Base-by-base conservation (phyloP, 495 filamentous ascomycete genomes). In the Neurospora tetrasperma region DNA sequence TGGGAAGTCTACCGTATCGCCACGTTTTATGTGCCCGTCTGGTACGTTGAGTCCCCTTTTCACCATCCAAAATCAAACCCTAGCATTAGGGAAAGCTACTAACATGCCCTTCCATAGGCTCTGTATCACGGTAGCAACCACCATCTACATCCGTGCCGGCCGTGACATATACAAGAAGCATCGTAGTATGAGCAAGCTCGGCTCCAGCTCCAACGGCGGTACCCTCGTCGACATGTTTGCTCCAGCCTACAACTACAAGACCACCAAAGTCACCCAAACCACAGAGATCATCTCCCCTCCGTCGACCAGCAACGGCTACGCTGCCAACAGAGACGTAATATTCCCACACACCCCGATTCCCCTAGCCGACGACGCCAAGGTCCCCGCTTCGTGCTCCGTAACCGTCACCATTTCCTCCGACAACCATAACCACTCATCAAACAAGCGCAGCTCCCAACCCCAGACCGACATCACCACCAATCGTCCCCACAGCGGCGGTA, bases 11-110 rank as follows among this genome's bases (percentile, higher is more conserved):
- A 92, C 69, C 90, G 93, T 40, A 89, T 96, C 69, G 89, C 89
- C 7, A 85, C 88, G 42, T 94, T 97, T 78, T 97, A 97, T 77
- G 93, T 87, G 0, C 93, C 93, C 14, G 89, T 95, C 39, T 96
- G 94, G 93, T 92, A 75, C 12, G 48, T 31, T 27, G 23, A 14
- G 9, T 59, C 23, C 11, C 48, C 5, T 59, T 6, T 3, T 14
- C 2, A 14, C 23, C 20, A 59, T 27, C 10, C 20, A 59, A 27
- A 59, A 14, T 4, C 20, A 59, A 14, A 5, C 10, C 48, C 46
- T 12, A 5, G 31, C 23, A 14, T 4, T 20, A 14, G 9, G 12
- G 7, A 14, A 9, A 62, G 31, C 54, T 69, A 16, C 54, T 69
- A 16, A 70, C 46, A 20, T 42, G 27, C 27, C 12, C 54, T 35